Evolutionary conservation across 352 stramenopile genomes (phyloP).

Genomic region (Phytopythium chamaehyphon): DNA sequence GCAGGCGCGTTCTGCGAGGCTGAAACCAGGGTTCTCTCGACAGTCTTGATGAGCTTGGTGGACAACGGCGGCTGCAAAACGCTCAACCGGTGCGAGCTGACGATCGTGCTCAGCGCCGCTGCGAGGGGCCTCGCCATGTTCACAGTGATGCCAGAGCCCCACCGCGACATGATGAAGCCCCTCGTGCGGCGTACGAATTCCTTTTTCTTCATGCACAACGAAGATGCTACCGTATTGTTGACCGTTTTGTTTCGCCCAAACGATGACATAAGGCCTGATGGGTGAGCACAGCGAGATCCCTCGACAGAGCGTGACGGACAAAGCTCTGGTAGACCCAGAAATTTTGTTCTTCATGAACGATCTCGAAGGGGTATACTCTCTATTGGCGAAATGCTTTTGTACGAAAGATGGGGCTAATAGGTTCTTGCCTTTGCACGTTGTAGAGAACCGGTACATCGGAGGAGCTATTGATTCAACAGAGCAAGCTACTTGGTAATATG

Average conservation of each 20-base stretch:
- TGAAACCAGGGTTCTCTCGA: neutral
- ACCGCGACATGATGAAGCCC: constrained; percentile 28
- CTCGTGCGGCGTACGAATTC: constrained; percentile 40
- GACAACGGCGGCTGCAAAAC: constrained; percentile 56
- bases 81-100: constrained; percentile 57
- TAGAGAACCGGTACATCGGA: constrained; percentile 43
- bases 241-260: neutral
- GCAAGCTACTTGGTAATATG: constrained; percentile 34
- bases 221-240: neutral
- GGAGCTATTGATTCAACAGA: constrained; percentile 42
- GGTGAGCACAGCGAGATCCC: constrained; percentile 36
- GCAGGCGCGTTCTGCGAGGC: too few species aligned
- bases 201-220: neutral
- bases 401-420: neutral
- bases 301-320: constrained; percentile 37
- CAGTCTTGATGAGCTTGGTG: constrained; percentile 58
- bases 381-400: neutral
- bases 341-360: constrained; percentile 81
- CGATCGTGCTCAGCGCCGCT: constrained; percentile 46
- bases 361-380: constrained; percentile 35
- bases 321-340: constrained; percentile 59
- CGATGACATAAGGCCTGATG: constrained; percentile 30
- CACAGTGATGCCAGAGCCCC: constrained; percentile 25
- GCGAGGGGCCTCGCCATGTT: constrained; percentile 52
- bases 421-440: neutral